These are phyloP conservation scores for Talaromyces nanjingensis DNA, from an alignment of 495 filamentous ascomycete species.

Conservation along the genomic window DNA sequence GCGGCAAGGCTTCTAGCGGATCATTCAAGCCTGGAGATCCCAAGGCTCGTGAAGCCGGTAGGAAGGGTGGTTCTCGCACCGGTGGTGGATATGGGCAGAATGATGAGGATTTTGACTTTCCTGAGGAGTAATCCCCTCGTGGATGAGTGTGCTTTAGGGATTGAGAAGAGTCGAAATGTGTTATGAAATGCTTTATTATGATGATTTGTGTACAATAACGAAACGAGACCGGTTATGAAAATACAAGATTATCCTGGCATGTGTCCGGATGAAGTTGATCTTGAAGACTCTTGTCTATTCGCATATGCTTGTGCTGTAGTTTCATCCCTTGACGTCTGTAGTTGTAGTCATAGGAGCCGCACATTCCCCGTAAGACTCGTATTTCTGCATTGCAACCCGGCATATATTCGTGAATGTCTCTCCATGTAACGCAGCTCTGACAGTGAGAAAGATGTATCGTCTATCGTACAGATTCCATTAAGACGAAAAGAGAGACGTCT, in stretches of 20 bases:
- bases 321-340: too few species aligned
- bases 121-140: background rate
- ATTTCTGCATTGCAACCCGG: too few species aligned
- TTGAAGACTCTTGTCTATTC: too few species aligned
- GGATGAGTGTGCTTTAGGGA: background rate
- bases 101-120: background rate
- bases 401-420: too few species aligned
- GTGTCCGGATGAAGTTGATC: background rate
- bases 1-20: constrained; percentile 42
- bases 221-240: background rate
- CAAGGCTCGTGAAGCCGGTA: constrained; percentile 38
- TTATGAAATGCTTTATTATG: background rate
- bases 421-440: too few species aligned
- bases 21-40: constrained; percentile 41
- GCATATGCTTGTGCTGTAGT: too few species aligned
- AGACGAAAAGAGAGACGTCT: too few species aligned
- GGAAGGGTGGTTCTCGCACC: constrained; percentile 30
- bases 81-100: background rate
- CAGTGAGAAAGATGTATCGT: too few species aligned
- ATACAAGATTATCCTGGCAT: background rate
- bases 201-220: background rate
- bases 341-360: too few species aligned
- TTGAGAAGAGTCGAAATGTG: background rate
- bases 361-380: too few species aligned
- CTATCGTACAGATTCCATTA: too few species aligned